Percentiles rank a stretch among this genome's conserved stretches.
Evolutionary conservation across 805 yeast genomes (phyloP).

Genomic region (Yamadazyma laniorum): DNA sequence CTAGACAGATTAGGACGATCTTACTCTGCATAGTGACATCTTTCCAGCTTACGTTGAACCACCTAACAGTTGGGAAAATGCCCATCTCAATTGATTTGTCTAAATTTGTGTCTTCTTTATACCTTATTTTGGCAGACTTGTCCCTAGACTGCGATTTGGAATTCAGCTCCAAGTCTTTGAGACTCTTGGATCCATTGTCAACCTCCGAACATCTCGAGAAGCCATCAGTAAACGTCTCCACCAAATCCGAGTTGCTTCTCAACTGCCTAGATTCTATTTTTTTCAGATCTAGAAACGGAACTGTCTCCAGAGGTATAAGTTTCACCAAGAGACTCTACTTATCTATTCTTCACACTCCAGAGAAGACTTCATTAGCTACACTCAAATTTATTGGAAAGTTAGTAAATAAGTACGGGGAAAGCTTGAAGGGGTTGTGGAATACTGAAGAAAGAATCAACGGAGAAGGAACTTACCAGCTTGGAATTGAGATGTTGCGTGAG

Average conservation of each 20-base stretch:
- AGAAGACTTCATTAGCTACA: slow-evolving; percentile 77
- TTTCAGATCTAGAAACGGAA: slow-evolving; percentile 69
- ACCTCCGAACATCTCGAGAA: slow-evolving; percentile 37
- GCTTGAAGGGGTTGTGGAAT: slow-evolving; percentile 70
- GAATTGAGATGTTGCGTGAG: slow-evolving; percentile 46
- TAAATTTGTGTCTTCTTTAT: slow-evolving; percentile 73
- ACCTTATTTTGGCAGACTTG: slow-evolving; percentile 63
- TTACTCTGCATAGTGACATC: slow-evolving; percentile 86
- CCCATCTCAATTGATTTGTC: slow-evolving; percentile 70
- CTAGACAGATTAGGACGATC: slow-evolving; percentile 62
- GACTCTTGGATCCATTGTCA: slow-evolving; percentile 75
- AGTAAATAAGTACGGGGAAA: slow-evolving; percentile 63
- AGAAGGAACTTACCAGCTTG: slow-evolving; percentile 59
- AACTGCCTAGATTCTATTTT: slow-evolving; percentile 79
- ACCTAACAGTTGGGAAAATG: slow-evolving; percentile 56
- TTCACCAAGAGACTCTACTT: slow-evolving; percentile 79
- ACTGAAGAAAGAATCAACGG: slow-evolving; percentile 87
- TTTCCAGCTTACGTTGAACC: slow-evolving; percentile 78
- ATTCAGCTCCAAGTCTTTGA: slow-evolving; percentile 74
- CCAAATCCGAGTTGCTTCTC: slow-evolving; percentile 81
- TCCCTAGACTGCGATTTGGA: slow-evolving; percentile 82
- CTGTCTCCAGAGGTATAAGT: slow-evolving; percentile 66
- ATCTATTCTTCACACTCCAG: slow-evolving; percentile 73
- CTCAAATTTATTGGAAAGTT: slow-evolving; percentile 78
- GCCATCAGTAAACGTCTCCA: slow-evolving; percentile 81